A percentile compares a stretch with the other conserved stretches of the same genome.
phyloP scores from a whole-genome alignment of 768 basidiomycete genomes.

The Tylopilus felleus region DNA sequence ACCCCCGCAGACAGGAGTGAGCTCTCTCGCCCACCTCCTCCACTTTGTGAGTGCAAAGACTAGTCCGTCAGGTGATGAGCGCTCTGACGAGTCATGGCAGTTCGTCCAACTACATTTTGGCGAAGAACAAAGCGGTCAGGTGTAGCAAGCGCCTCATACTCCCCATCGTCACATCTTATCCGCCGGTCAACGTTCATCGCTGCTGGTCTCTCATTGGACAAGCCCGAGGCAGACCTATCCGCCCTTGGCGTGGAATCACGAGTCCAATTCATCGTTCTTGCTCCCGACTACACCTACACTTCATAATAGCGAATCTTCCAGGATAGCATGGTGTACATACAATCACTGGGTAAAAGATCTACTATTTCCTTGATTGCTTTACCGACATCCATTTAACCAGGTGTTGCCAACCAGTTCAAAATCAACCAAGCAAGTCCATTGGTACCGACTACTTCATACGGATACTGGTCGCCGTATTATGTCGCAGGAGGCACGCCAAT shows the following conservation, averaged over 20 bases:
- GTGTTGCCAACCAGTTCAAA: constrained; percentile 4
- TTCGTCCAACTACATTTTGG: constrained; percentile 84
- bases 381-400: constrained; percentile 7
- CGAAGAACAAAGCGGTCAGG: constrained; percentile 68
- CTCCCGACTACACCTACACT: constrained; percentile 36
- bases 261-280: constrained; percentile 38
- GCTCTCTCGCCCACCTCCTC: constrained; percentile 58
- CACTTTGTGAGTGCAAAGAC: constrained; percentile 49
- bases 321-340: constrained; percentile 21
- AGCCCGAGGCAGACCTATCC: constrained; percentile 56
- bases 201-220: constrained; percentile 66
- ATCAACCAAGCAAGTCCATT: constrained; percentile 16
- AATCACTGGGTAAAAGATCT: constrained; percentile 10
- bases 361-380: neutral
- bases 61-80: neutral
- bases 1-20: constrained; percentile 30
- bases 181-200: constrained; percentile 78
- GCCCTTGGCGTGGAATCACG: constrained; percentile 61
- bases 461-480: constrained; percentile 38
- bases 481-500: constrained; percentile 23
- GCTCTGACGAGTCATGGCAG: constrained; percentile 33
- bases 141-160: constrained; percentile 66
- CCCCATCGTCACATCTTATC: constrained; percentile 68
- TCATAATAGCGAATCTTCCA: constrained; percentile 14
- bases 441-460: constrained; percentile 23